These are phyloP conservation scores for Trichomonas vaginalis DNA, from an alignment of 208 protist genomes.

Conservation along the genomic window DNA sequence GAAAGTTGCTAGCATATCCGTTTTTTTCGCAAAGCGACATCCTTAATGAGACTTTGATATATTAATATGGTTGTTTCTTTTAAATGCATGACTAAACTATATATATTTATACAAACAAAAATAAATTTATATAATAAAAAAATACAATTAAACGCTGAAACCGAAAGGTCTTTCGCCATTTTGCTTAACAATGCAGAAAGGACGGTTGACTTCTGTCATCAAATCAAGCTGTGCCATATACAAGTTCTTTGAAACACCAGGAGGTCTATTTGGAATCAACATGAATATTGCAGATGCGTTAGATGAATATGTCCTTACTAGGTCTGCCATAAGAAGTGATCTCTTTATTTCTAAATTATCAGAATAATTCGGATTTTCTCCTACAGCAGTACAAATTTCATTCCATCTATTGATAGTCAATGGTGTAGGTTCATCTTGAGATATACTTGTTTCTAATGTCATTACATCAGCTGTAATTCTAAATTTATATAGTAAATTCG, in stretches of 20 bases:
- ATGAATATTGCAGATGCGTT: not conserved
- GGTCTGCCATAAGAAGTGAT: not conserved
- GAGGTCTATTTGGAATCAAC: not conserved
- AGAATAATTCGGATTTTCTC: not conserved
- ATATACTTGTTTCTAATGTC: not conserved
- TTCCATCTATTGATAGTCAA: not conserved
- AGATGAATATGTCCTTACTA: not conserved
- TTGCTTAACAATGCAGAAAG: not conserved
- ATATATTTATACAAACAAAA: constrained; percentile 1
- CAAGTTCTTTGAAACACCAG: not conserved
- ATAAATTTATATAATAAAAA: not conserved
- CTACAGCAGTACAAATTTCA: not conserved
- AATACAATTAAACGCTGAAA: not conserved
- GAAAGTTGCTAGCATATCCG: no score
- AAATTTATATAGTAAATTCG: not conserved
- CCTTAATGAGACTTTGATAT: no score
- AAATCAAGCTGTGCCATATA: not conserved
- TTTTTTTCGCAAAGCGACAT: no score
- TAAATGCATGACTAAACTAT: no score
- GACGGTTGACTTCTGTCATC: not conserved
- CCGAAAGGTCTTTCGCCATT: constrained; percentile 1
- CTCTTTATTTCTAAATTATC: not conserved
- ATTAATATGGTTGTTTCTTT: no score
- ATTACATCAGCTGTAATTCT: not conserved
- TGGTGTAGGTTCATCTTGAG: not conserved